These are phyloP conservation scores for Pseudogymnoascus sp. DNA, from an alignment of 2,329 filamentous ascomycete species.

Conservation along the genomic window DNA sequence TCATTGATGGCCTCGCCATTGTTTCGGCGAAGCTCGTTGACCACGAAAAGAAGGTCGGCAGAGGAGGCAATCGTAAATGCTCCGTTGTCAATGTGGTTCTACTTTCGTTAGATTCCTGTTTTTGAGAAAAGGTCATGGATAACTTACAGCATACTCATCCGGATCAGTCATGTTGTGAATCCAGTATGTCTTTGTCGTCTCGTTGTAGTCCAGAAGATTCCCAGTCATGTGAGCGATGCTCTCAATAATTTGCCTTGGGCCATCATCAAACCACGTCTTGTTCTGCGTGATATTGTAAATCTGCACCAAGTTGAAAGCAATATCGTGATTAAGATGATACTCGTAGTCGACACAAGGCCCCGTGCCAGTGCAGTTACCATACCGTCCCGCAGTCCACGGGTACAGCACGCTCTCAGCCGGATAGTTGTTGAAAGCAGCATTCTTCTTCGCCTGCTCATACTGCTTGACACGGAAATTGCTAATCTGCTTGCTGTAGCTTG, in stretches of 20 bases:
- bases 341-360: conserved; percentile 63
- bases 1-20: conserved; percentile 37
- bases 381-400: conserved; percentile 60
- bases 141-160: conserved; percentile 36
- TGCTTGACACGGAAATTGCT: conserved; percentile 55
- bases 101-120: neutral
- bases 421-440: conserved; percentile 54
- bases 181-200: conserved; percentile 41
- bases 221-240: conserved; percentile 54
- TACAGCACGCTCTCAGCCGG: conserved; percentile 52
- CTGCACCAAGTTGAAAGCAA: conserved; percentile 42
- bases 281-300: conserved; percentile 29
- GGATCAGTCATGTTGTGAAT: conserved; percentile 64
- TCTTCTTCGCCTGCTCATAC: conserved; percentile 51
- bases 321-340: conserved; percentile 65
- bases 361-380: conserved; percentile 59
- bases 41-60: conserved; percentile 40
- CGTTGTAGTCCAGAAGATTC: conserved; percentile 53
- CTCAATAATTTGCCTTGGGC: conserved; percentile 56
- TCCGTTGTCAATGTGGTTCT: conserved; percentile 46
- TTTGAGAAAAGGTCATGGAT: neutral
- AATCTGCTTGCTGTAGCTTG: conserved; percentile 53
- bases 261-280: conserved; percentile 30
- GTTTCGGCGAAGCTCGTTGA: conserved; percentile 26
- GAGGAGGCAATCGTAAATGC: conserved; percentile 51